Evolutionary conservation across 495 filamentous ascomycete genomes (phyloP), one percentile per base, ranked within the genome.

Genomic region (Daldinia childiae): DNA sequence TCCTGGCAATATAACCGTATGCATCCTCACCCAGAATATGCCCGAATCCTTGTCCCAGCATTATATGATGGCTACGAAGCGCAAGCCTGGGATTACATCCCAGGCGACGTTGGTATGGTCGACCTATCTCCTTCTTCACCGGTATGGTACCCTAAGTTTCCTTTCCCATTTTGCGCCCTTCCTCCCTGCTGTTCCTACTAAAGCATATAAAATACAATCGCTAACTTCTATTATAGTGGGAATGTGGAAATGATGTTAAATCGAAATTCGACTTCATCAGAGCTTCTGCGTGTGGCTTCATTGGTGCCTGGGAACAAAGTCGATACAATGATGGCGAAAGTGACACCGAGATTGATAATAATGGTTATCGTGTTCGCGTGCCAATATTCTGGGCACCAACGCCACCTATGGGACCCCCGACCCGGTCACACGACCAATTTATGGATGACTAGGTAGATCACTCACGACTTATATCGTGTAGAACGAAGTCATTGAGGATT

Each of bases 1-100:
- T 62, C 60, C 21, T 71, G 62, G 62, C 68, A 66, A 12, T 48
- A 7, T 30, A 51, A 66, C 14, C 6, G 12, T 5, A 0, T 6
- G 5, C 15, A 52, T 17, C 64, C 64, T 11, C 8, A 48, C 9
- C 50, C 36, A 8, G 1, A 2, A 0, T 32, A 66, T 30, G 0
- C 0, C 1, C 41, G 51, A 0, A 0, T 15, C 9, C 43, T 72
- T 19, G 24, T 64, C 1, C 69, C 69, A 6, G 59, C 64, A 1
- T 45, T 72, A 7, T 60, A 72, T 26, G 2, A n/a, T 6, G 12
- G 12, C 0, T 71, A 21, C 11, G 5, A 34, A n/a, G 32, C 60
- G 6, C 8, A 30, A 3, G 9, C 11, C 3, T 50, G 14, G 27
- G 36, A 55, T 1, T 52, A 39, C 4, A 48, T 56, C 1, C 2